Conservation (phyloP, 352 stramenopile genomes). For the Blastocystis sp. region DNA sequence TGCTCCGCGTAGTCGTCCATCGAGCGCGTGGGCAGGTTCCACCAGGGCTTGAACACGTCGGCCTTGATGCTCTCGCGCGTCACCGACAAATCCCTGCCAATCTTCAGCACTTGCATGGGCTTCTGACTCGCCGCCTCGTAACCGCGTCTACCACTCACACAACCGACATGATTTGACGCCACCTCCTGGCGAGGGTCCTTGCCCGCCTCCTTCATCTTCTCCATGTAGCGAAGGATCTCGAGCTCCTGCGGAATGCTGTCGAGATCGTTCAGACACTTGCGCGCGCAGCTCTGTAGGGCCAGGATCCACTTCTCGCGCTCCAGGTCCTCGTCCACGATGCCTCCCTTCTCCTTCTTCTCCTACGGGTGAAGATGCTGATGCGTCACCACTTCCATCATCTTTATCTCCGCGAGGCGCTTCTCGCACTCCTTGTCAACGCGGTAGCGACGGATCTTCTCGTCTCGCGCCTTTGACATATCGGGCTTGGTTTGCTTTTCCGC, state of each 20-base stretch:
- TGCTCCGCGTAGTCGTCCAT: conserved; percentile 68
- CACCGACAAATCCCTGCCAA: conserved; percentile 52
- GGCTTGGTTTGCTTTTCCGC: conserved; percentile 30
- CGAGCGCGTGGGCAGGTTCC: conserved; percentile 57
- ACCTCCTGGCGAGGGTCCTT: conserved; percentile 54
- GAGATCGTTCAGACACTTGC: conserved; percentile 62
- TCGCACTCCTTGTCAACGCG: conserved; percentile 43
- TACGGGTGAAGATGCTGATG: not conserved
- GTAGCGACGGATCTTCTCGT: conserved; percentile 61
- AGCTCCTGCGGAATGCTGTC: conserved; percentile 54
- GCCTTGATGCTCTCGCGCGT: conserved; percentile 62
- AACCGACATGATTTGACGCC: not conserved
- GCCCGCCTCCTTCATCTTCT: conserved; percentile 47
- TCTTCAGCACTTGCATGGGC: conserved; percentile 56
- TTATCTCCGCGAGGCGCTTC: conserved; percentile 46
- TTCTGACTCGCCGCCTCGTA: conserved; percentile 45
- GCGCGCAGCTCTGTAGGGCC: conserved; percentile 31
- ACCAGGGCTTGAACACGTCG: conserved; percentile 61
- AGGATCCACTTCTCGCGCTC: conserved; percentile 67
- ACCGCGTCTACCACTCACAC: not conserved
- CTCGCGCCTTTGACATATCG: not conserved
- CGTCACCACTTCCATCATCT: conserved; percentile 7
- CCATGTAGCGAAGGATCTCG: conserved; percentile 60
- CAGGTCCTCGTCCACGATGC: conserved; percentile 59
- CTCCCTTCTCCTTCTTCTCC: conserved; percentile 65